Evolutionary conservation across 2,329 filamentous ascomycete genomes (phyloP).

Genomic region (Penicillium sp.): DNA sequence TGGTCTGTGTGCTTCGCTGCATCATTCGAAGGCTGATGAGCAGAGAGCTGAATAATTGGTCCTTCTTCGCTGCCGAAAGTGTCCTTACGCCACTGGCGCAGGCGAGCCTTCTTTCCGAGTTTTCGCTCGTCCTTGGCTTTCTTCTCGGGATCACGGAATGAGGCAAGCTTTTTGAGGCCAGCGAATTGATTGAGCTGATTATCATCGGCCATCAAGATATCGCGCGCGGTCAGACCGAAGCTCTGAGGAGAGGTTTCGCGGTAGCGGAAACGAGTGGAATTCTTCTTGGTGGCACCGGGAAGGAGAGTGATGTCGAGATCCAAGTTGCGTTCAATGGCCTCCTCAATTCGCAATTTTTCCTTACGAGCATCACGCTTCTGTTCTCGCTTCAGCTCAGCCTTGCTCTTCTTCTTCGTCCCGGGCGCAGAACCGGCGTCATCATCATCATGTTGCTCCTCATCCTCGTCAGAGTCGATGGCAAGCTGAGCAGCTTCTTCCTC

Average conservation of each 20-base stretch:
- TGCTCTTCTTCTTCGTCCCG: constrained; percentile 45
- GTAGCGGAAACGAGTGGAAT: constrained; percentile 68
- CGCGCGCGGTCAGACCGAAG: constrained; percentile 81
- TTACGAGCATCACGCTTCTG: constrained; percentile 68
- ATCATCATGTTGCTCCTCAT: constrained; percentile 47
- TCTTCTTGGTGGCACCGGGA: constrained; percentile 48
- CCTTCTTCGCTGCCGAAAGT: constrained; percentile 59
- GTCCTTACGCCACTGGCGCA: constrained; percentile 76
- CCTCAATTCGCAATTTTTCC: constrained; percentile 77
- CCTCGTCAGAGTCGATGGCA: constrained; percentile 53
- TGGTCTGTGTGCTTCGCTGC: constrained; percentile 15
- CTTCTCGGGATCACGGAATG: constrained; percentile 81
- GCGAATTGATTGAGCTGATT: constrained; percentile 80
- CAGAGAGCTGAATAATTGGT: constrained; percentile 29
- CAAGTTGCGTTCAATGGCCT: constrained; percentile 75
- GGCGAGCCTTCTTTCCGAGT: constrained; percentile 83
- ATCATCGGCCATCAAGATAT: constrained; percentile 89
- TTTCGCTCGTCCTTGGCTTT: constrained; percentile 83
- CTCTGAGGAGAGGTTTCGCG: constrained; percentile 85
- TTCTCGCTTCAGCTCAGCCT: constrained; percentile 47
- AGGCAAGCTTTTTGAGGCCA: constrained; percentile 88
- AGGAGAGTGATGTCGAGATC: constrained; percentile 63
- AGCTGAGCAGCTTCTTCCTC: constrained; percentile 57
- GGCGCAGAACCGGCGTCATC: constrained; percentile 34
- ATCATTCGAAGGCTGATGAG: constrained; percentile 14